Conservation (phyloP, 805 yeast genomes). For the Hanseniaspora vineae region DNA sequence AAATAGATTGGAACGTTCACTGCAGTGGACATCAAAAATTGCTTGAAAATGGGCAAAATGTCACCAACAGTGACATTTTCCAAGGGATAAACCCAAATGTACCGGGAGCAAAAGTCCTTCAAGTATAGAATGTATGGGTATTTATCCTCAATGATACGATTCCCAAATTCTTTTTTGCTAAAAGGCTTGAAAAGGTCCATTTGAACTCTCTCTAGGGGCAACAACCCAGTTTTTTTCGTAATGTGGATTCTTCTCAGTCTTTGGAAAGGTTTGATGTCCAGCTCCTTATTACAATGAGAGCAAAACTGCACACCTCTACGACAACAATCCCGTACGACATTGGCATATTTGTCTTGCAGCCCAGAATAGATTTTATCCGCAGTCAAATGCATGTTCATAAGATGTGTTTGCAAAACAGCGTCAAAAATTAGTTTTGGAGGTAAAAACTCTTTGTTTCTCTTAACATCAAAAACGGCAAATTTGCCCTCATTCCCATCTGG, state of each 20-base stretch:
- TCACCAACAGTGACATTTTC: constrained; percentile 13
- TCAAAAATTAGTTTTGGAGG: constrained; percentile 20
- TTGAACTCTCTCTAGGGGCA: constrained; percentile 20
- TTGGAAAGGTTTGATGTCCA: constrained; percentile 6
- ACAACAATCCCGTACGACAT: constrained; percentile 14
- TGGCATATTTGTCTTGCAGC: constrained; percentile 14
- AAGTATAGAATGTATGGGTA: constrained; percentile 17
- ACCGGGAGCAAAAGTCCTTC: constrained; percentile 20
- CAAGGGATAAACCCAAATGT: constrained; percentile 21
- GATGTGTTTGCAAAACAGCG: constrained; percentile 18
- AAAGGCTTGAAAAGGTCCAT: constrained; percentile 20
- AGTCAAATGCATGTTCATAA: constrained; percentile 19
- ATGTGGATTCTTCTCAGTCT: constrained; percentile 7
- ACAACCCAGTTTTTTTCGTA: constrained; percentile 10
- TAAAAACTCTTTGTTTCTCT: constrained; percentile 9
- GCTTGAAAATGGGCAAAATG: constrained; percentile 9
- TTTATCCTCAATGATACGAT: constrained; percentile 13
- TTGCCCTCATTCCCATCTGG: constrained; percentile 15
- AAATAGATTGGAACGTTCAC: constrained; percentile 18
- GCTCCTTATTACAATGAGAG: constrained; percentile 17
- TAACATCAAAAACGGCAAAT: constrained; percentile 10
- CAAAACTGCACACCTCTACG: constrained; percentile 15
- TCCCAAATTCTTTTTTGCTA: constrained; percentile 1
- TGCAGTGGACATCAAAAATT: constrained; percentile 11
- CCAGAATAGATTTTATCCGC: constrained; percentile 9